A percentile compares a stretch with the other conserved stretches of the same genome.
phyloP scores from a whole-genome alignment of 169 alveolate species.

The Theileria luwenshuni region DNA sequence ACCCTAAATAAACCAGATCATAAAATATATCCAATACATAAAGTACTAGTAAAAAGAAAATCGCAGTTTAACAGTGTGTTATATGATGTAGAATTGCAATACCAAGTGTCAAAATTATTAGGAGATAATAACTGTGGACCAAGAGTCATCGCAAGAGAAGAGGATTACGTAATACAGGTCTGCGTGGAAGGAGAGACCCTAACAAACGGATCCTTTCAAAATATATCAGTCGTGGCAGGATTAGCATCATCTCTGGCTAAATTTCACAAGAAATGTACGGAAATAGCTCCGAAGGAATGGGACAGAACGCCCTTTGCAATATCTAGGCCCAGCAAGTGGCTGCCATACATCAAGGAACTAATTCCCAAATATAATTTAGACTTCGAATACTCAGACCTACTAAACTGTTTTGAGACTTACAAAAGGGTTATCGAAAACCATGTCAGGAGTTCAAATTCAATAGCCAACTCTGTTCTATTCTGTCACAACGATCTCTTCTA shows the following conservation, averaged over 20 bases:
- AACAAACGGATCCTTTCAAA: slow-evolving; percentile 64
- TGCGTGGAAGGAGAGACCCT: slow-evolving; percentile 78
- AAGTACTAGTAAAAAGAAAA: slow-evolving; percentile 68
- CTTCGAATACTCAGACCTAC: neutral
- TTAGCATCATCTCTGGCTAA: slow-evolving; percentile 60
- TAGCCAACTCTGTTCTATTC: slow-evolving; percentile 71
- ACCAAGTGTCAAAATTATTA: slow-evolving; percentile 71
- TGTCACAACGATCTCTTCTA: slow-evolving; percentile 81
- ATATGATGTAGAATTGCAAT: slow-evolving; percentile 69
- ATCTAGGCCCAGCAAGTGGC: slow-evolving; percentile 48
- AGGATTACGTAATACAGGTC: slow-evolving; percentile 79
- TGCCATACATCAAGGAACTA: neutral
- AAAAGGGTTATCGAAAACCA: slow-evolving; percentile 16
- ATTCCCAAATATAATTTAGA: neutral
- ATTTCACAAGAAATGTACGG: slow-evolving; percentile 15
- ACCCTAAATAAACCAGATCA: neutral
- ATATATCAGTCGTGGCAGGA: slow-evolving; percentile 66
- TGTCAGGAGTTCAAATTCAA: slow-evolving; percentile 41
- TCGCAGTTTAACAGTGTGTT: slow-evolving; percentile 67
- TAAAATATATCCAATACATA: neutral
- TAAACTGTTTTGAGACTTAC: neutral
- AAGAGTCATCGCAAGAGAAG: slow-evolving; percentile 61
- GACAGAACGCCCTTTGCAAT: slow-evolving; percentile 65
- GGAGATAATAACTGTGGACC: slow-evolving; percentile 77
- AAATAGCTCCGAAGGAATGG: slow-evolving; percentile 58